Evolutionary conservation across 1,284 basidiomycete species (phyloP).

Genomic region (Exobasidium rhododendri): DNA sequence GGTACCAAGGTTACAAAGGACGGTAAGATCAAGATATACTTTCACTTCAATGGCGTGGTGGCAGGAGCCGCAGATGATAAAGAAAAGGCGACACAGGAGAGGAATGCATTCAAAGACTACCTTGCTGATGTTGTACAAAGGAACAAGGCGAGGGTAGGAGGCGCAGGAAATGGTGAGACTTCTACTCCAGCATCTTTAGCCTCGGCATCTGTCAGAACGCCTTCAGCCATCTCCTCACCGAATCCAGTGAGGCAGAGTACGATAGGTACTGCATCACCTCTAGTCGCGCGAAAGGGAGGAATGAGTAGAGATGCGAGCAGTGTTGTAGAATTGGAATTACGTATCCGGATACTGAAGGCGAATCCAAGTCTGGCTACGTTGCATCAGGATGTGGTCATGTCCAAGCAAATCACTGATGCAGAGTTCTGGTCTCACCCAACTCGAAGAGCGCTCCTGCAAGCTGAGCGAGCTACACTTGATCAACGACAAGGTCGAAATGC

Average conservation of each 20-base stretch:
- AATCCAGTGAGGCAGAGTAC: neutral
- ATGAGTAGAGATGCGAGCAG: conserved; percentile 15
- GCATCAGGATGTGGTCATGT: conserved; percentile 50
- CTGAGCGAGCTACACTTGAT: conserved; percentile 39
- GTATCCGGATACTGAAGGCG: conserved; percentile 42
- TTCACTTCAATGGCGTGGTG: conserved; percentile 14
- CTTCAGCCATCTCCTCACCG: neutral
- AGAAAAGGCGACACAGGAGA: conserved; percentile 9
- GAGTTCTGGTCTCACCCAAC: conserved; percentile 54
- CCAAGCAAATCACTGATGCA: conserved; percentile 34
- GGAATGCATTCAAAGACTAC: conserved; percentile 21
- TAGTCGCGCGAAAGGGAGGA: neutral
- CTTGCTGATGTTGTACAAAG: conserved; percentile 14
- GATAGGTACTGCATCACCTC: neutral
- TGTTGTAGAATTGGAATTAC: conserved; percentile 35
- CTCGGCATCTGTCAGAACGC: neutral
- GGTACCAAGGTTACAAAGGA: conserved; percentile 3
- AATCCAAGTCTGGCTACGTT: conserved; percentile 40
- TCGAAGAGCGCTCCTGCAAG: conserved; percentile 40
- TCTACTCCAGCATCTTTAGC: neutral
- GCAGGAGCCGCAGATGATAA: conserved; percentile 5
- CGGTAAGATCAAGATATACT: conserved; percentile 11
- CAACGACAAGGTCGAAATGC: conserved; percentile 48
- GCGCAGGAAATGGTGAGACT: neutral
- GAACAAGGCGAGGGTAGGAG: conserved; percentile 13